Evolutionary conservation across 345 rosid genomes (phyloP).

Genomic region (Gossypium herbaceum): DNA sequence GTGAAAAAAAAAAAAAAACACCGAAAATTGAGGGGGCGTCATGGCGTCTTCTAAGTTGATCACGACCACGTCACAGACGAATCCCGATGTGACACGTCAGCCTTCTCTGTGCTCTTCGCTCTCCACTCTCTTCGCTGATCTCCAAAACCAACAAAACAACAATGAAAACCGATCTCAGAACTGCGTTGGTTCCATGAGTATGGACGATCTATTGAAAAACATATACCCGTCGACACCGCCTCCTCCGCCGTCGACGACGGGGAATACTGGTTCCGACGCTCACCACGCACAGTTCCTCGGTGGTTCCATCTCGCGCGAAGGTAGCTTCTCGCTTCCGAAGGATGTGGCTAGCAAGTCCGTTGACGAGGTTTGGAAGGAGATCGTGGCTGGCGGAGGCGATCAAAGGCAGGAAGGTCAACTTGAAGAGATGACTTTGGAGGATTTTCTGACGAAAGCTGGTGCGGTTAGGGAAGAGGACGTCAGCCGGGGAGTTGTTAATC

Average conservation of each 20-base stretch:
- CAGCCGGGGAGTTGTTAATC: conserved; percentile 18
- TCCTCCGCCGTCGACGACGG: background rate
- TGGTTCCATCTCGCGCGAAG: conserved; percentile 14
- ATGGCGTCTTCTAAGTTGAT: conserved; percentile 43
- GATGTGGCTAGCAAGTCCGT: conserved; percentile 29
- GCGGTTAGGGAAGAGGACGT: conserved; percentile 49
- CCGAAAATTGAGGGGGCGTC: conserved; percentile 5
- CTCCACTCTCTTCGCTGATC: conserved; percentile 48
- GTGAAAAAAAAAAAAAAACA: background rate
- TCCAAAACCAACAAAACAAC: conserved; percentile 26
- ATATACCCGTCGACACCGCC: conserved; percentile 31
- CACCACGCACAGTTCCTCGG: conserved; percentile 6
- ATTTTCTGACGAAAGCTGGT: conserved; percentile 46
- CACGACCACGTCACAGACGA: conserved; percentile 38
- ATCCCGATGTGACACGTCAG: conserved; percentile 49
- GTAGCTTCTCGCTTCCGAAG: conserved; percentile 10
- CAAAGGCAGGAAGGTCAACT: conserved; percentile 14
- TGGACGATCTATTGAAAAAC: conserved; percentile 55
- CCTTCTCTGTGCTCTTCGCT: conserved; percentile 34
- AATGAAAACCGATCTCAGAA: conserved; percentile 9
- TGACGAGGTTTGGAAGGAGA: conserved; percentile 62
- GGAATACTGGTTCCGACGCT: background rate
- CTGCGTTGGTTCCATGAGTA: conserved; percentile 24
- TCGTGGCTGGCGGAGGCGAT: conserved; percentile 37
- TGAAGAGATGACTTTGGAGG: conserved; percentile 50